Conservation (phyloP, 2,329 filamentous ascomycete genomes). For the Zopfia rhizophila region DNA sequence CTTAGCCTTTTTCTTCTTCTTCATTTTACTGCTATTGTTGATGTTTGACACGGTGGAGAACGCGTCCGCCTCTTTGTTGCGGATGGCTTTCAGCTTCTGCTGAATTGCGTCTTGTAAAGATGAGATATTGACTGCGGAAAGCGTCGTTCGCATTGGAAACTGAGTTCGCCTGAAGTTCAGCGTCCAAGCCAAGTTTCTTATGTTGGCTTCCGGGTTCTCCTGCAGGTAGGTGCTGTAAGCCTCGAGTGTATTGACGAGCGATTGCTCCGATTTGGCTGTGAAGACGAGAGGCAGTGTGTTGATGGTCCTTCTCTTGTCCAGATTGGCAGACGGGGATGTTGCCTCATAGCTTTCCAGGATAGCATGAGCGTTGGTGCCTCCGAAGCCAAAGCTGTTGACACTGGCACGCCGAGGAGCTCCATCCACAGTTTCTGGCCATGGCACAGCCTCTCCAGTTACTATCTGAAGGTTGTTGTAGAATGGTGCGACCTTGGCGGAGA, state of each 20-base stretch:
- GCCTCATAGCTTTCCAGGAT: constrained; percentile 39
- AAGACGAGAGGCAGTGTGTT: constrained; percentile 29
- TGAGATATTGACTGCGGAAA: too few species aligned
- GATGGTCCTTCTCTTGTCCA: constrained; percentile 32
- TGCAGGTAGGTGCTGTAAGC: constrained; percentile 6
- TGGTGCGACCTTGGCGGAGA: constrained; percentile 39
- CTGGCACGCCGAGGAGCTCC: constrained; percentile 9
- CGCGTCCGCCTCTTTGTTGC: too few species aligned
- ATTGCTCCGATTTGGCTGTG: constrained; percentile 14
- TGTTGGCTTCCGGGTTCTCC: neutral
- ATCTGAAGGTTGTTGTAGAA: constrained; percentile 12
- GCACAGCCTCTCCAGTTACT: neutral
- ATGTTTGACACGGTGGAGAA: too few species aligned
- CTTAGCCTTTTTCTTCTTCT: too few species aligned
- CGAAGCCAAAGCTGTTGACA: constrained; percentile 29
- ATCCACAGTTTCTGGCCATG: constrained; percentile 4
- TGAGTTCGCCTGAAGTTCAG: constrained; percentile 21
- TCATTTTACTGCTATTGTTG: too few species aligned
- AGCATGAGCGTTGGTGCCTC: constrained; percentile 37
- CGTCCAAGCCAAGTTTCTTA: constrained; percentile 23
- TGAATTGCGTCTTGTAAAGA: too few species aligned
- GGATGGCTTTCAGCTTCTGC: too few species aligned
- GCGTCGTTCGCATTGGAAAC: constrained; percentile 8
- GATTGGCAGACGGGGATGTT: too few species aligned
- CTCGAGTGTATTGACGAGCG: constrained; percentile 2